A percentile compares a stretch with the other conserved stretches of the same genome.
Evolutionary conservation across 345 rosid species (phyloP).

Genomic region (Lepidium africanum): DNA sequence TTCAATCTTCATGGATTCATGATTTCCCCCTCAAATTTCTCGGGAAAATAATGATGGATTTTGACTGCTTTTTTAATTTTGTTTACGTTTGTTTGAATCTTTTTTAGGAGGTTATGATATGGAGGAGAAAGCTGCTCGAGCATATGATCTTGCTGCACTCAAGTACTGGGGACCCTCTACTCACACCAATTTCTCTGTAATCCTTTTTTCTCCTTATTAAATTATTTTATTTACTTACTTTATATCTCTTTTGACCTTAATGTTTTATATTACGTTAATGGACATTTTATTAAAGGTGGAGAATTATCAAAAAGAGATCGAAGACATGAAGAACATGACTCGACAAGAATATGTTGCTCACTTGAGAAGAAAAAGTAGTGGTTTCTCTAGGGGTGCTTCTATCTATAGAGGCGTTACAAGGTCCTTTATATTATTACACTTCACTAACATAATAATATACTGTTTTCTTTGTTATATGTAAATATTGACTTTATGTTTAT

Average conservation of each 20-base stretch:
- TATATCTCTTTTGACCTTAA: not conserved
- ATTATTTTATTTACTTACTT: not conserved
- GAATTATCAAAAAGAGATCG: constrained; percentile 69
- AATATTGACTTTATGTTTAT: constrained; percentile 1
- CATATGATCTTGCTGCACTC: constrained; percentile 96
- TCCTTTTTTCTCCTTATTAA: constrained; percentile 11
- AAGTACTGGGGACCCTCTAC: constrained; percentile 98
- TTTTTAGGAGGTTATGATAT: constrained; percentile 90
- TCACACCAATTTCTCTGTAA: constrained; percentile 81
- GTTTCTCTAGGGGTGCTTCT: constrained; percentile 98
- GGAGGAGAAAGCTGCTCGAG: constrained; percentile 99
- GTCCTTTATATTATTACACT: constrained; percentile 10
- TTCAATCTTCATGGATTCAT: constrained; percentile 25
- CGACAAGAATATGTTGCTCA: constrained; percentile 96
- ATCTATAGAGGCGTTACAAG: constrained; percentile 99
- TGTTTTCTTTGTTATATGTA: not conserved
- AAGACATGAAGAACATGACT: constrained; percentile 77
- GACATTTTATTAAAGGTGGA: constrained; percentile 39
- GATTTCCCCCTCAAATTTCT: constrained; percentile 24
- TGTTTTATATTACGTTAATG: not conserved
- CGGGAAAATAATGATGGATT: constrained; percentile 14
- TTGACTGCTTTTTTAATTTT: constrained; percentile 19
- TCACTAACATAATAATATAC: not conserved
- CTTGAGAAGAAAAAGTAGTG: constrained; percentile 94
- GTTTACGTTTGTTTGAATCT: not conserved